A percentile compares a stretch with the other conserved stretches of the same genome.
These are phyloP conservation scores for Cytospora paraplurivora DNA, from an alignment of 2,329 filamentous ascomycete genomes.

Conservation along the genomic window DNA sequence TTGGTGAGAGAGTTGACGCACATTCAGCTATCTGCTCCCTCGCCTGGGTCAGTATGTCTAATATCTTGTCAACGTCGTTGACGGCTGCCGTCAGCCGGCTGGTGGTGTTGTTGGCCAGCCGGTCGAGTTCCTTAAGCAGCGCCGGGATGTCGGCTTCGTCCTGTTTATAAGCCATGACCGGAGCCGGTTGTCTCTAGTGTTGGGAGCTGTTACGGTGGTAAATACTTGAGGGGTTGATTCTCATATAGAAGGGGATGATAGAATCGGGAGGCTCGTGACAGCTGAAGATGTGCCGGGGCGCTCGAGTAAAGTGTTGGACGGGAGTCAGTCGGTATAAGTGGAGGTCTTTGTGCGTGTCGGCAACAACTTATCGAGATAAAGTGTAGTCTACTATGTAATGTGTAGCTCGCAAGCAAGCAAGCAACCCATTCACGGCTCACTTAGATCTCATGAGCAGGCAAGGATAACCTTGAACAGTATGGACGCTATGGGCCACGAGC, in stretches of 20 bases:
- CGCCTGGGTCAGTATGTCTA: constrained; percentile 73
- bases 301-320: not conserved
- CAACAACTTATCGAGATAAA: too few species aligned
- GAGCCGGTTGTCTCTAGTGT: constrained; percentile 13
- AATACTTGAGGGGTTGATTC: not conserved
- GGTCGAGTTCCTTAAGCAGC: constrained; percentile 73
- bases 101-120: constrained; percentile 61
- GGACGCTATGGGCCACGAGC: too few species aligned
- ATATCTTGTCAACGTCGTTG: constrained; percentile 78
- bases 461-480: too few species aligned
- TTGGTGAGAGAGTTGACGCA: constrained; percentile 40
- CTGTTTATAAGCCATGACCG: constrained; percentile 35
- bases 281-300: not conserved
- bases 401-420: too few species aligned
- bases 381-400: too few species aligned
- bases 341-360: not conserved
- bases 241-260: not conserved
- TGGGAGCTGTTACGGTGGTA: not conserved
- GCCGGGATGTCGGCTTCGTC: constrained; percentile 46
- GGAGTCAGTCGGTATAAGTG: not conserved
- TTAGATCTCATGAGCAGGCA: too few species aligned
- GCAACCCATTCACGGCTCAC: too few species aligned
- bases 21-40: constrained; percentile 73
- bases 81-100: constrained; percentile 72
- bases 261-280: not conserved